Percentiles rank a stretch among this genome's conserved stretches.
These are phyloP conservation scores for Leccinum aurantiacum DNA, from an alignment of 768 basidiomycete species.

Conservation along the genomic window DNA sequence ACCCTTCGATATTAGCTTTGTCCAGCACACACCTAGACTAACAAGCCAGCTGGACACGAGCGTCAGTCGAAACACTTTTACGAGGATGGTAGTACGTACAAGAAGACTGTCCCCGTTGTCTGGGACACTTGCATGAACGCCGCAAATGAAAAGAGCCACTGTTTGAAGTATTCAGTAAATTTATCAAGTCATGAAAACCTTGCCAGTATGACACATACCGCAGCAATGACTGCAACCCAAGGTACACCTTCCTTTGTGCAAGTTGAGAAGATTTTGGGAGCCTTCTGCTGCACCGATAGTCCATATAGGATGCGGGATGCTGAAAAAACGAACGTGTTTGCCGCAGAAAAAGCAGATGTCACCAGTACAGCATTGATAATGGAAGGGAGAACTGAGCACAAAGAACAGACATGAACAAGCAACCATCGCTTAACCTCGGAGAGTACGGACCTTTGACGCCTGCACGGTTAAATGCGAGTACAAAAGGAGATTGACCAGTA, in stretches of 20 bases:
- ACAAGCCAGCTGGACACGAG: constrained; percentile 59
- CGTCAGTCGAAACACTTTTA: constrained; percentile 23
- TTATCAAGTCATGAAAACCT: constrained; percentile 13
- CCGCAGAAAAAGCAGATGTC: constrained; percentile 71
- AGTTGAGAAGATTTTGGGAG: constrained; percentile 50
- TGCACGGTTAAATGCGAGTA: constrained; percentile 75
- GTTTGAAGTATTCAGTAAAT: constrained; percentile 5
- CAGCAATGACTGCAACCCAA: constrained; percentile 34
- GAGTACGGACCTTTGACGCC: constrained; percentile 56
- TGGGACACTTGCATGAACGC: constrained; percentile 65
- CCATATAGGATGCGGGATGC: constrained; percentile 46
- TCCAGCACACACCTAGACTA: constrained; percentile 44
- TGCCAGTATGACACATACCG: constrained; percentile 20
- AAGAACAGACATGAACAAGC: background rate
- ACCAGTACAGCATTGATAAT: constrained; percentile 75
- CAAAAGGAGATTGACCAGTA: constrained; percentile 81
- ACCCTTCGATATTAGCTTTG: background rate
- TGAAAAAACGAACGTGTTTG: constrained; percentile 46
- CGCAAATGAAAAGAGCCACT: constrained; percentile 44
- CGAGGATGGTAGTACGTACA: constrained; percentile 9
- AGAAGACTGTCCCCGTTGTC: constrained; percentile 45
- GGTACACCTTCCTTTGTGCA: constrained; percentile 53
- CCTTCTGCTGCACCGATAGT: constrained; percentile 48
- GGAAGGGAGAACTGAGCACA: constrained; percentile 49
- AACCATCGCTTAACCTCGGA: constrained; percentile 4